A percentile compares a stretch with the other conserved stretches of the same genome.
Evolutionary conservation across 1,284 basidiomycete species (phyloP).

Genomic region (Fistulina hepatica): DNA sequence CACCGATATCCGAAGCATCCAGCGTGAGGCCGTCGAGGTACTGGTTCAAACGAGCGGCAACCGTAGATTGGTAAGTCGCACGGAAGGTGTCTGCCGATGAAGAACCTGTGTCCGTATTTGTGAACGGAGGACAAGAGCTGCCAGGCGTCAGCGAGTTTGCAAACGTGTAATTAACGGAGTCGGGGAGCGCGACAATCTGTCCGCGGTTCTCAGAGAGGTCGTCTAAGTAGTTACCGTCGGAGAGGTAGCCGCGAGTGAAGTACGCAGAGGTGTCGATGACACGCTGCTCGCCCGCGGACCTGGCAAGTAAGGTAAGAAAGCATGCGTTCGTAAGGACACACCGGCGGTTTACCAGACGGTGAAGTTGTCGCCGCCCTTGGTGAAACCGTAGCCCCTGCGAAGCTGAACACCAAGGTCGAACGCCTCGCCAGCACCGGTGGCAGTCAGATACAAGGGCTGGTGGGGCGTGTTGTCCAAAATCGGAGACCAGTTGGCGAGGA

Average conservation of each 20-base stretch:
- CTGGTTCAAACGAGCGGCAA: slow-evolving; percentile 26
- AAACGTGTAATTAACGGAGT: slow-evolving; percentile 32
- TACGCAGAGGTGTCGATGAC: slow-evolving; percentile 30
- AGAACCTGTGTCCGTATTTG: slow-evolving; percentile 21
- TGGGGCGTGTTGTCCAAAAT: slow-evolving; percentile 31
- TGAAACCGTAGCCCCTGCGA: slow-evolving; percentile 29
- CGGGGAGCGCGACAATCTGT: slow-evolving; percentile 25
- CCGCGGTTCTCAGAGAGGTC: slow-evolving; percentile 24
- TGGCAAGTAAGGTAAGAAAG: slow-evolving; percentile 11
- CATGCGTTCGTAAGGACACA: background rate
- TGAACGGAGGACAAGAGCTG: slow-evolving; percentile 27
- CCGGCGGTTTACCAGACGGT: slow-evolving; percentile 28
- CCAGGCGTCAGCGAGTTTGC: slow-evolving; percentile 34
- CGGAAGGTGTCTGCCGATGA: slow-evolving; percentile 21
- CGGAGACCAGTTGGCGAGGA: slow-evolving; percentile 30
- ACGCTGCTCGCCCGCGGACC: slow-evolving; percentile 32
- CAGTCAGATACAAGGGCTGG: slow-evolving; percentile 28
- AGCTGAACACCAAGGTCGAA: slow-evolving; percentile 30
- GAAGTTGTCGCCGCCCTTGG: slow-evolving; percentile 29
- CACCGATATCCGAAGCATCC: slow-evolving; percentile 25
- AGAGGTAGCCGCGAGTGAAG: slow-evolving; percentile 32
- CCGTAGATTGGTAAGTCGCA: slow-evolving; percentile 22
- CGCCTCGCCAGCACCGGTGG: slow-evolving; percentile 29
- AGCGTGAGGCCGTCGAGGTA: slow-evolving; percentile 27
- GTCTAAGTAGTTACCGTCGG: slow-evolving; percentile 29